Conservation (phyloP, 1,284 basidiomycete species). For the Ganoderma sinense region DNA sequence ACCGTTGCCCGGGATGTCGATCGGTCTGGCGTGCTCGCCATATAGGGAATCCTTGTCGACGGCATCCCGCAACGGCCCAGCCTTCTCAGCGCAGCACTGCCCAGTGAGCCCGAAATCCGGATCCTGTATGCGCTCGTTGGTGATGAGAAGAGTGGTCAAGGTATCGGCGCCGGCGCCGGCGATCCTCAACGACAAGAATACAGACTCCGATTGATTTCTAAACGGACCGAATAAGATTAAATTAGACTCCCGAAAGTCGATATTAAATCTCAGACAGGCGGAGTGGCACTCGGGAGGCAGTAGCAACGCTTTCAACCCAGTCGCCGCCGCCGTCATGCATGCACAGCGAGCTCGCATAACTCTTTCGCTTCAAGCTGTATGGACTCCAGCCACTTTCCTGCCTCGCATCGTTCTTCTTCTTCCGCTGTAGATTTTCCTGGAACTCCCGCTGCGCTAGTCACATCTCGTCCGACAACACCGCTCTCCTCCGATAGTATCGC, state of each 20-base stretch:
- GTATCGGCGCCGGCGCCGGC: background rate
- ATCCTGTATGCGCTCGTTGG: background rate
- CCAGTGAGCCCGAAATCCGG: background rate
- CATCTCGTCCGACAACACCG: constrained; percentile 55
- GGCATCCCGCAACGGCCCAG: constrained; percentile 13
- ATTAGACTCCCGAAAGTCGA: too few relatives aligned
- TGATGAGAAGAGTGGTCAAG: background rate
- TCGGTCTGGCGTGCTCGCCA: constrained; percentile 29
- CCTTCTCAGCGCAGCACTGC: background rate
- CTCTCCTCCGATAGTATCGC: constrained; percentile 53
- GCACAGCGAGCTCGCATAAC: constrained; percentile 25
- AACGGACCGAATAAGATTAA: background rate
- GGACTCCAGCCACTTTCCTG: constrained; percentile 26
- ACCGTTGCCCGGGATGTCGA: constrained; percentile 20
- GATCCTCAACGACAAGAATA: background rate
- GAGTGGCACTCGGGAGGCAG: constrained; percentile 13
- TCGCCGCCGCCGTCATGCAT: constrained; percentile 31
- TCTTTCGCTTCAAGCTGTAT: constrained; percentile 24
- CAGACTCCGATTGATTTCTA: background rate
- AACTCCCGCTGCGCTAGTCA: constrained; percentile 51
- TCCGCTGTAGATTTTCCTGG: constrained; percentile 63
- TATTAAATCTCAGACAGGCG: constrained; percentile 5
- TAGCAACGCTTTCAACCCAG: constrained; percentile 19
- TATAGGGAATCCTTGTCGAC: constrained; percentile 26
- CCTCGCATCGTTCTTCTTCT: constrained; percentile 44